phyloP scores from a whole-genome alignment of 306 rosid genomes.

The Vicia sativa region DNA sequence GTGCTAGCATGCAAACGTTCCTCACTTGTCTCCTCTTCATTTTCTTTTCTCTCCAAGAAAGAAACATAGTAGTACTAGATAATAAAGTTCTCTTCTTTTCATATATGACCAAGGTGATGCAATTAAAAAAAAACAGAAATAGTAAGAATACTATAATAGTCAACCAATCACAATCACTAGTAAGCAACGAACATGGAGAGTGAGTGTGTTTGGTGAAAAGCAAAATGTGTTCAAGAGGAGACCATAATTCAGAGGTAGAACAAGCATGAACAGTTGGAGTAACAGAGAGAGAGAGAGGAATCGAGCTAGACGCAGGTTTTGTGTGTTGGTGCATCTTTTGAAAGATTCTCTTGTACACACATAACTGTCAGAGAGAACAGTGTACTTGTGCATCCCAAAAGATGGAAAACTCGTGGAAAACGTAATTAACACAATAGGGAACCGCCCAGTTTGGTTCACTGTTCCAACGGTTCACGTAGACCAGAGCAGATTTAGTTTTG shows the following conservation, averaged over 20 bases:
- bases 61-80: too few species aligned
- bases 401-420: constrained; percentile 27
- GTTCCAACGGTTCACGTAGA: too few species aligned
- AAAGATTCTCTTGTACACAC: constrained; percentile 57
- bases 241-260: constrained; percentile 9
- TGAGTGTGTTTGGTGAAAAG: not conserved
- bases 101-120: not conserved
- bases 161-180: not conserved
- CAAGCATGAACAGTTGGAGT: constrained; percentile 6
- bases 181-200: not conserved
- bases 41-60: not conserved
- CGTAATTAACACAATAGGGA: constrained; percentile 43
- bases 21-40: not conserved
- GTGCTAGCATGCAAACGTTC: not conserved
- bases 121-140: not conserved
- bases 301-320: not conserved
- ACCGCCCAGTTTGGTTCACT: not conserved
- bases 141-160: not conserved
- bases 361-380: constrained; percentile 45
- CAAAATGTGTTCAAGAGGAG: not conserved
- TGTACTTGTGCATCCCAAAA: constrained; percentile 46
- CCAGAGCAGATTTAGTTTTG: too few species aligned
- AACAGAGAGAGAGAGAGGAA: not conserved
- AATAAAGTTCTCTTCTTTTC: not conserved
- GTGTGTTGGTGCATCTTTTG: constrained; percentile 23